Conservation (phyloP, 306 rosid species). For the Corylus avellana region DNA sequence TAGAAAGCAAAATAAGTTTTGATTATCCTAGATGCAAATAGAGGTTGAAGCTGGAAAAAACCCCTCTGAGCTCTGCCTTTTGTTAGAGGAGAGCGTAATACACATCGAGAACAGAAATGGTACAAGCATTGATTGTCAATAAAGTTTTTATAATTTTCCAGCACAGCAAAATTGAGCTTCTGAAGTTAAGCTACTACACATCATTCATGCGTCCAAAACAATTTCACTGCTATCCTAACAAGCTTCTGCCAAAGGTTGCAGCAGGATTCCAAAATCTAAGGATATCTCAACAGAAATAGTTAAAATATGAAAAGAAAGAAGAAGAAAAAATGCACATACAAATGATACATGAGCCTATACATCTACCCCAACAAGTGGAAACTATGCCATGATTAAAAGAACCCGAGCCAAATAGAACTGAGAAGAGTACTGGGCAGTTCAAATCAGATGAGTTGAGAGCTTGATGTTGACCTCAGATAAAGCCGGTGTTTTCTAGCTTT, state of each 20-base stretch:
- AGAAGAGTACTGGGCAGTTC: too few relatives aligned
- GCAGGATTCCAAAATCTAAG: background rate
- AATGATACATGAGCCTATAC: background rate
- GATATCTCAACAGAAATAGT: background rate
- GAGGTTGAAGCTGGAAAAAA: background rate
- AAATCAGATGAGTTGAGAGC: background rate
- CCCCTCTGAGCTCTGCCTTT: background rate
- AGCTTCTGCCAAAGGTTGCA: background rate
- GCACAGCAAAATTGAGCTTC: background rate
- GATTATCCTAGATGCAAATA: background rate
- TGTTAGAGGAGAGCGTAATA: background rate
- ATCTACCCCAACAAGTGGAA: background rate
- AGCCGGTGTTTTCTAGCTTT: background rate
- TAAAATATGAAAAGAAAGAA: background rate
- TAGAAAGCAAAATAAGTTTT: slow-evolving; percentile 1
- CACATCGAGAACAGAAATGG: background rate
- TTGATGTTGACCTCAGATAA: background rate
- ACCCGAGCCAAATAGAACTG: background rate
- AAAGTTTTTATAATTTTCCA: background rate
- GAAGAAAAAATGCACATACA: background rate
- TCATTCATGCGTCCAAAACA: background rate
- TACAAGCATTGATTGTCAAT: background rate
- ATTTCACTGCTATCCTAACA: background rate
- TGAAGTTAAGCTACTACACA: background rate
- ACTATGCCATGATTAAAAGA: background rate